A percentile compares a stretch with the other conserved stretches of the same genome.
Conservation (phyloP, 2,329 filamentous ascomycete species). For the Aspergillus ochraceoroseus region DNA sequence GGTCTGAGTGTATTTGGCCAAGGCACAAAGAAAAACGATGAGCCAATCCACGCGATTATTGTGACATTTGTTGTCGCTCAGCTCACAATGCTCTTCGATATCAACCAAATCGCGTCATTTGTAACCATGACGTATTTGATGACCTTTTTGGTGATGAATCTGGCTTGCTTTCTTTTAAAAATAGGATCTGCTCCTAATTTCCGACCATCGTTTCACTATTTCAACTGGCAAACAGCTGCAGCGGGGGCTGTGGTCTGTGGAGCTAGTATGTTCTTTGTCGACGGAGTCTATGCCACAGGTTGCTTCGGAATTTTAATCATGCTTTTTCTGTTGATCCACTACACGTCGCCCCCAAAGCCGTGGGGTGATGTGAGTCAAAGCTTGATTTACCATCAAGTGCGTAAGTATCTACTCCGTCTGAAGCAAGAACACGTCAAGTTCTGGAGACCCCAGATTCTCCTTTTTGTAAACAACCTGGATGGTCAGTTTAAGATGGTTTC, state of each 20-base stretch:
- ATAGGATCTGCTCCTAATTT: slow-evolving; percentile 87
- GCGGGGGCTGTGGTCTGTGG: slow-evolving; percentile 70
- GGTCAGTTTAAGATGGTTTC: slow-evolving; percentile 77
- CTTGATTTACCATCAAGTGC: slow-evolving; percentile 80
- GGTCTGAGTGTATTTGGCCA: slow-evolving; percentile 69
- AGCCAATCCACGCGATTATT: slow-evolving; percentile 70
- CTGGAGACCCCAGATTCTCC: slow-evolving; percentile 81
- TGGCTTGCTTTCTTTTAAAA: slow-evolving; percentile 81
- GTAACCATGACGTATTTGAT: slow-evolving; percentile 91
- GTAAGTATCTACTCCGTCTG: slow-evolving; percentile 79
- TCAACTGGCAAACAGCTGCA: slow-evolving; percentile 78
- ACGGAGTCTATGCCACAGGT: slow-evolving; percentile 70
- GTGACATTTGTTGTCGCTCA: slow-evolving; percentile 72
- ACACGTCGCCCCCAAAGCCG: slow-evolving; percentile 74
- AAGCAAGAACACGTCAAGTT: slow-evolving; percentile 89
- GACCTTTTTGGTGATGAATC: slow-evolving; percentile 84
- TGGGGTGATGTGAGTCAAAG: slow-evolving; percentile 91
- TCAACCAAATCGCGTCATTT: slow-evolving; percentile 83
- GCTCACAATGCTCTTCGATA: slow-evolving; percentile 71
- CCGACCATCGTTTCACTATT: slow-evolving; percentile 80
- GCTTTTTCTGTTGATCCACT: slow-evolving; percentile 82
- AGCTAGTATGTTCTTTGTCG: slow-evolving; percentile 83
- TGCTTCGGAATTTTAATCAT: slow-evolving; percentile 68
- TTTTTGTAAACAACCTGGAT: slow-evolving; percentile 78
- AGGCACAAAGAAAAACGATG: slow-evolving; percentile 66